Conservation (phyloP, 371 early-diverging fungal genomes). For the Fennellomyces sp. region DNA sequence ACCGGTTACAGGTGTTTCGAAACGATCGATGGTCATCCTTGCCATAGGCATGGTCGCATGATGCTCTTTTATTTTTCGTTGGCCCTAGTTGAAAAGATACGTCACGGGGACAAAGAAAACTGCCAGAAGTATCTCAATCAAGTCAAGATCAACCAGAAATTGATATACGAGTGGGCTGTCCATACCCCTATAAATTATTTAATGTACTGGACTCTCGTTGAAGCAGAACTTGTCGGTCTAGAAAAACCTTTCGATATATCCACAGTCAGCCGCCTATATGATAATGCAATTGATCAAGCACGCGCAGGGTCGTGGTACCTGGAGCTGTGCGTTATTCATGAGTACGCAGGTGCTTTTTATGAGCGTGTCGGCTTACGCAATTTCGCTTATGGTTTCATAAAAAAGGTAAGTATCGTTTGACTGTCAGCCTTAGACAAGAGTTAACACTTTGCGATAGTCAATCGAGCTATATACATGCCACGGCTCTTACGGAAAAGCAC, state of each 20-base stretch:
- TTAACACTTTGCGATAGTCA: slow-evolving; percentile 11
- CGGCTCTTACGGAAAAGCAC: slow-evolving; percentile 46
- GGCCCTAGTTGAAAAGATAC: slow-evolving; percentile 35
- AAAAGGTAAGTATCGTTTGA: slow-evolving; percentile 19
- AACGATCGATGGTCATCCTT: slow-evolving; percentile 36
- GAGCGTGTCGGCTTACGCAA: slow-evolving; percentile 34
- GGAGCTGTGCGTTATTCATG: slow-evolving; percentile 41
- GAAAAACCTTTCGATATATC: slow-evolving; percentile 14
- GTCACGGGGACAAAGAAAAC: slow-evolving; percentile 5
- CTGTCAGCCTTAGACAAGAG: background rate
- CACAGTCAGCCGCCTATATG: slow-evolving; percentile 28
- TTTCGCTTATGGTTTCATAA: slow-evolving; percentile 34
- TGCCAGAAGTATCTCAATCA: slow-evolving; percentile 14
- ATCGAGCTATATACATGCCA: slow-evolving; percentile 30
- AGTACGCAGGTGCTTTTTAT: slow-evolving; percentile 44
- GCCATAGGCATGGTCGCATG: slow-evolving; percentile 40
- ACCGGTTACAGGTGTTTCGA: slow-evolving; percentile 28
- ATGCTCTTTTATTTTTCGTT: slow-evolving; percentile 30
- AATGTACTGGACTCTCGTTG: slow-evolving; percentile 38
- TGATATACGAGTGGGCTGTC: slow-evolving; percentile 26
- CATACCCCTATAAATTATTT: slow-evolving; percentile 26
- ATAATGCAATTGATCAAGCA: slow-evolving; percentile 36
- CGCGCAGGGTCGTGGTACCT: slow-evolving; percentile 35
- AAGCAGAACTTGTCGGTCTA: slow-evolving; percentile 33
- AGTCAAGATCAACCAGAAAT: slow-evolving; percentile 27